phyloP scores from a whole-genome alignment of 2,329 filamentous ascomycete genomes.

The Exophiala phaeomuriformis region DNA sequence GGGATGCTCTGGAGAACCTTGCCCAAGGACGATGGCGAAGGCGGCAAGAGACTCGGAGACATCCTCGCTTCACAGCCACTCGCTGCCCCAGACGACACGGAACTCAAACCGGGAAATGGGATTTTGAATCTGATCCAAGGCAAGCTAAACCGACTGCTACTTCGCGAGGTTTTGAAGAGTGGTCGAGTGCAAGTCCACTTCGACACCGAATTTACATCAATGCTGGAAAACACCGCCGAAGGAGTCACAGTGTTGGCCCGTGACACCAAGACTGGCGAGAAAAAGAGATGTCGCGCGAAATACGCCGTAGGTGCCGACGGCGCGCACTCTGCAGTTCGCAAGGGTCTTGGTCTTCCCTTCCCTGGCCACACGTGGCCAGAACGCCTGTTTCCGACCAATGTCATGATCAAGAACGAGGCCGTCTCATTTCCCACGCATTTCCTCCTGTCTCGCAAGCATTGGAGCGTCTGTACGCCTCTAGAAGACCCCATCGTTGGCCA shows the following conservation, averaged over 20 bases:
- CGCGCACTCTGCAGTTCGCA: slow-evolving; percentile 5
- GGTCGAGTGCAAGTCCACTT: slow-evolving; percentile 11
- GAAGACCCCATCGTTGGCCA: slow-evolving; percentile 8
- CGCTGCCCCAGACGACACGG: slow-evolving; percentile 5
- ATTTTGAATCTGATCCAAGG: slow-evolving; percentile 12
- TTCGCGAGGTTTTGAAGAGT: slow-evolving; percentile 11
- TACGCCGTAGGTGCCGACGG: slow-evolving; percentile 13
- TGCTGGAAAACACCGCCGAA: slow-evolving; percentile 1
- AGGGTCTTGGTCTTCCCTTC: slow-evolving; percentile 11
- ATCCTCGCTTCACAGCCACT: slow-evolving; percentile 6
- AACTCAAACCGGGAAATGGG: slow-evolving; percentile 1
- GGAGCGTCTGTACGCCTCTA: slow-evolving; percentile 9
- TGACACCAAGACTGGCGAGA: neutral
- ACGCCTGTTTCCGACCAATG: slow-evolving; percentile 12
- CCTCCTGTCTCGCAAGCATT: slow-evolving; percentile 7
- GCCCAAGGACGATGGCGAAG: slow-evolving; percentile 11
- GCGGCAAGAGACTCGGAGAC: slow-evolving; percentile 10
- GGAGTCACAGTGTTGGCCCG: slow-evolving; percentile 2
- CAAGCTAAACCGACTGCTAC: slow-evolving; percentile 8
- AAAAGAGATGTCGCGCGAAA: neutral
- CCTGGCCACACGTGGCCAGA: slow-evolving; percentile 18
- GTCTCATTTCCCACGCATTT: slow-evolving; percentile 4
- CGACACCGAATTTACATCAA: slow-evolving; percentile 8
- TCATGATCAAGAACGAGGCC: slow-evolving; percentile 4
- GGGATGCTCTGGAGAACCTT: slow-evolving; percentile 7